phyloP scores from a whole-genome alignment of 495 filamentous ascomycete genomes.

The Pyronema domesticum region DNA sequence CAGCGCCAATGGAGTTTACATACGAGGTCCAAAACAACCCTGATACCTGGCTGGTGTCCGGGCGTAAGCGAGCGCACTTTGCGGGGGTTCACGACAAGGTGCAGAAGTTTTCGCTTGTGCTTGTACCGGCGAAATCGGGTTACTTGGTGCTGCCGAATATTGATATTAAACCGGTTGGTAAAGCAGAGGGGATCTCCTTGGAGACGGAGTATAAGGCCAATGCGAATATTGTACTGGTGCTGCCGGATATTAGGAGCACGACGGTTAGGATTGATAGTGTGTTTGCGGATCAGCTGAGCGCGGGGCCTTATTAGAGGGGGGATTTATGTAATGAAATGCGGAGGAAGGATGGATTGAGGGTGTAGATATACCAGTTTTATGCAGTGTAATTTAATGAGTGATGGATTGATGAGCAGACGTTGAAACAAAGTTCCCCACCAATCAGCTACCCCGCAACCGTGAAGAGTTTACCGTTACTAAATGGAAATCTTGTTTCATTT shows the following conservation, averaged over 20 bases:
- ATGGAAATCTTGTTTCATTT: too few relatives aligned
- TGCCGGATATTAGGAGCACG: conserved; percentile 48
- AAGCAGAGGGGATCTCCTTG: conserved; percentile 27
- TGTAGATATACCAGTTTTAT: too few relatives aligned
- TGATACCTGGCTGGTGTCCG: conserved; percentile 72
- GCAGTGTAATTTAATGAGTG: too few relatives aligned
- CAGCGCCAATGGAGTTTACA: conserved; percentile 51
- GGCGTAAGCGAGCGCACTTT: conserved; percentile 49
- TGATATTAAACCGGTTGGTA: conserved; percentile 40
- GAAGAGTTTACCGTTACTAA: too few relatives aligned
- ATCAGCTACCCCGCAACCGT: too few relatives aligned
- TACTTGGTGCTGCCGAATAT: conserved; percentile 56
- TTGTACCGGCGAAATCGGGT: conserved; percentile 65
- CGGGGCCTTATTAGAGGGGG: neutral
- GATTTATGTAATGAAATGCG: too few relatives aligned
- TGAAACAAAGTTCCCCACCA: too few relatives aligned
- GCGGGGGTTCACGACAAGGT: conserved; percentile 26
- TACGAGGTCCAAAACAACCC: conserved; percentile 63
- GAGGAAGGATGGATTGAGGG: too few relatives aligned
- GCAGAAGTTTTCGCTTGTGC: conserved; percentile 40
- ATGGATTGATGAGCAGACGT: too few relatives aligned
- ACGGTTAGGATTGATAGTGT: conserved; percentile 20
- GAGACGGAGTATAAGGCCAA: conserved; percentile 67
- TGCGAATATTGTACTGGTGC: conserved; percentile 56
- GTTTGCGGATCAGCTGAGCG: neutral